Evolutionary conservation across 352 stramenopile species (phyloP), one percentile per base, ranked within the genome.

Genomic region (Phytophthora kernoviae): DNA sequence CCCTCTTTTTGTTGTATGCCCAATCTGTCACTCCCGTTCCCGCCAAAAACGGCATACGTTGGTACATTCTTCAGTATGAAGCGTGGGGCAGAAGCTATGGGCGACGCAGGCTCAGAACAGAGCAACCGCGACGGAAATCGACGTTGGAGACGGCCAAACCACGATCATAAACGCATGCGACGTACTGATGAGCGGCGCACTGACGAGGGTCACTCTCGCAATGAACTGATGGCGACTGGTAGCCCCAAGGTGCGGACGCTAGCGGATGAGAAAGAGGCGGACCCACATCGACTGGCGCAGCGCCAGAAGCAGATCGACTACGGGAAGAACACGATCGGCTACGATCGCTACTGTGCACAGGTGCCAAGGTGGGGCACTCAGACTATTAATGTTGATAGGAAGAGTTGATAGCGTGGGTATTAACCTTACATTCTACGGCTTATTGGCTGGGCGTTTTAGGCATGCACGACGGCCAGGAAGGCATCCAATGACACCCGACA

Each of bases 251-350:
- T 91, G 39, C 72, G 68, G 18, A 79, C 81, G 26, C 58, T 91
- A 33, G 71, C 75, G 17, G 72, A 79, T 15, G 69, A 88, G 56
- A 84, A 81, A 20, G 90, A 96, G 70, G 79, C 67, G 11, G 86
- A 96, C 50, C 63, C 79, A n/a, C 87, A 91, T 20, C 79, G 87
- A 30, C 65, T 97, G 20, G 76, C 83, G 18, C 88, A 96, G 73
- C 84, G 90, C n/a, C 88, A 97, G 64, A 97, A 97, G 75, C 90
- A 97, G 63, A 94, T 97, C 53, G 89, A 97, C 63, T 96, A 91
- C 51, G 90, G 90, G 36, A 97, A 96, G 68, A 97, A 97, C 70
- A 97, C 90, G 39, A 74, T 94, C 44, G 90, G 90, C n/a, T 97
- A 97, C 60, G 87, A 97, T 44, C 79, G 60, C 8, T 96, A 96